phyloP scores from a whole-genome alignment of 768 basidiomycete species.

The Brasilioporus rufonigricans region DNA sequence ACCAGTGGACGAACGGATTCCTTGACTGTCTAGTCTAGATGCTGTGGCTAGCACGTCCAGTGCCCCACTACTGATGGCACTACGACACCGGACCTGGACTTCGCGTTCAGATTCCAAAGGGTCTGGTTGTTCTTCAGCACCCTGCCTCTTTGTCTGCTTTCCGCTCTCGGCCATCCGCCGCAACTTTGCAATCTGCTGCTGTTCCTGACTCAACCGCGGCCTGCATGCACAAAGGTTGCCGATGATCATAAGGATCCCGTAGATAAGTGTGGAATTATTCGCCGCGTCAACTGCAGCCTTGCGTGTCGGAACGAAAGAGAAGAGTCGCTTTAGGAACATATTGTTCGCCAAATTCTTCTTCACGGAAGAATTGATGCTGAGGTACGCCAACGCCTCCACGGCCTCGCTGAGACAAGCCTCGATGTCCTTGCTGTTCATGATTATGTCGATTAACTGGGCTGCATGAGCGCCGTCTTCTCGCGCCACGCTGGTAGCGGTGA shows the following conservation, averaged over 20 bases:
- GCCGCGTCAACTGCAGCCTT: slow-evolving; percentile 34
- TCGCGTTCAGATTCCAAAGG: slow-evolving; percentile 61
- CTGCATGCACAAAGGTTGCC: slow-evolving; percentile 71
- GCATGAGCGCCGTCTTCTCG: slow-evolving; percentile 46
- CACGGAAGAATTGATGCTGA: slow-evolving; percentile 59
- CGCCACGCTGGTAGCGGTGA: slow-evolving; percentile 3
- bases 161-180: slow-evolving; percentile 64
- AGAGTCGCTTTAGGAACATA: slow-evolving; percentile 55
- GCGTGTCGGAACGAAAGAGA: slow-evolving; percentile 53
- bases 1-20: slow-evolving; percentile 57
- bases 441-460: slow-evolving; percentile 54
- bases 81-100: slow-evolving; percentile 60
- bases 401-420: slow-evolving; percentile 54
- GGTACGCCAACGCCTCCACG: slow-evolving; percentile 84
- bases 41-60: slow-evolving; percentile 62
- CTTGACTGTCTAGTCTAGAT: slow-evolving; percentile 58
- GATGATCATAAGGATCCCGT: slow-evolving; percentile 75
- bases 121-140: slow-evolving; percentile 29
- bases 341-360: slow-evolving; percentile 63
- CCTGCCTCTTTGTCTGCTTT: slow-evolving; percentile 33
- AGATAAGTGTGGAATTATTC: slow-evolving; percentile 56
- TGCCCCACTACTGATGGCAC: slow-evolving; percentile 59
- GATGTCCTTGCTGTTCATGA: slow-evolving; percentile 39
- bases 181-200: slow-evolving; percentile 78
- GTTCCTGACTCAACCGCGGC: slow-evolving; percentile 73